Percentiles rank a stretch among this genome's conserved stretches.
Evolutionary conservation across 441 rosid species (phyloP).

Genomic region (Breynia disticha): DNA sequence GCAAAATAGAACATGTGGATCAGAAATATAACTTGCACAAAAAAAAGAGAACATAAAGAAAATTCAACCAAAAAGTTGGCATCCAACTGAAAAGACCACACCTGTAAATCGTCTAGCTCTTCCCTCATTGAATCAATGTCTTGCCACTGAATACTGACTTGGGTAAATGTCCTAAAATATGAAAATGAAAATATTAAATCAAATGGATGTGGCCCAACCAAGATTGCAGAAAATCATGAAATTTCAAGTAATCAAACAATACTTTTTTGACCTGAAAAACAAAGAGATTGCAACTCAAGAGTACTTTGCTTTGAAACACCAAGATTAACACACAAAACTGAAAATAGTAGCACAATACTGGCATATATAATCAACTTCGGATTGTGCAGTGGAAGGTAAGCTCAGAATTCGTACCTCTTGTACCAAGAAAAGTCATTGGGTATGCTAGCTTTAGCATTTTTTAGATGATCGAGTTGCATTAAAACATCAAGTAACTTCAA

Average conservation of each 20-base stretch:
- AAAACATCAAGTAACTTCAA: slow-evolving; percentile 90
- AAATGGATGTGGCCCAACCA: background rate
- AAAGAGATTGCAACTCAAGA: too few relatives aligned
- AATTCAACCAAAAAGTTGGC: background rate
- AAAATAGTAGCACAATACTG: too few relatives aligned
- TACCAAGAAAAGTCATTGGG: slow-evolving; percentile 99
- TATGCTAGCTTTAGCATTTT: slow-evolving; percentile 98
- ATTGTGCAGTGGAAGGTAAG: too few relatives aligned
- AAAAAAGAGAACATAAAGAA: slow-evolving; percentile 6
- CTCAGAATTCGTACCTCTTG: slow-evolving; percentile 49
- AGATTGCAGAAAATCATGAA: background rate
- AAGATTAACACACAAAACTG: too few relatives aligned
- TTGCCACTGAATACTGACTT: slow-evolving; percentile 99
- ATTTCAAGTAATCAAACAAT: background rate
- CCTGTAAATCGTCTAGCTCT: slow-evolving; percentile 98
- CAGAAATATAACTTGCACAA: slow-evolving; percentile 4
- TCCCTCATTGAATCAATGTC: slow-evolving; percentile 98
- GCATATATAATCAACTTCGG: too few relatives aligned
- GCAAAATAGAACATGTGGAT: slow-evolving; percentile 6
- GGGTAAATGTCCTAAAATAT: slow-evolving; percentile 87
- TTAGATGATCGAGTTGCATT: slow-evolving; percentile 98
- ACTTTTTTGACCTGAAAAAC: too few relatives aligned
- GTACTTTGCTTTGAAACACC: too few relatives aligned
- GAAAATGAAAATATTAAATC: slow-evolving; percentile 12
- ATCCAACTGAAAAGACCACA: slow-evolving; percentile 12